Evolutionary conservation across 108 stramenopile genomes (phyloP).

Genomic region (Nitzschia palea): DNA sequence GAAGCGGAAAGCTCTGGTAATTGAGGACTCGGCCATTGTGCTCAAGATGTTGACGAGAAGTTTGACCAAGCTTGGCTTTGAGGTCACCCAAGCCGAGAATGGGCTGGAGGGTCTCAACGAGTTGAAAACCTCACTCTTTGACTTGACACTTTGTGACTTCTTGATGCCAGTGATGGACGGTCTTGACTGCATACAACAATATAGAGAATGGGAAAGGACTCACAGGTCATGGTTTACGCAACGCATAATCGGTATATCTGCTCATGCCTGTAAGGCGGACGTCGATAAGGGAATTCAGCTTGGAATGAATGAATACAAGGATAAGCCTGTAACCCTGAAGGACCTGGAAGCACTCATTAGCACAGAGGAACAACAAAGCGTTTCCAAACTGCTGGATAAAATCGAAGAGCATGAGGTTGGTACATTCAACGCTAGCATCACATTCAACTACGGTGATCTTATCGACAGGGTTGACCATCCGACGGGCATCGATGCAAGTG

Average conservation of each 20-base stretch:
- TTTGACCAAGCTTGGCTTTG: conserved; percentile 56
- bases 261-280: conserved; percentile 55
- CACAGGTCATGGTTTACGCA: conserved; percentile 41
- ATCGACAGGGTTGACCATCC: not conserved
- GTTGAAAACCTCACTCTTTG: conserved; percentile 39
- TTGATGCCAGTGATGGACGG: conserved; percentile 88
- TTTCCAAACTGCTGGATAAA: conserved; percentile 12
- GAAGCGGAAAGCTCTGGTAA: conserved; percentile 45
- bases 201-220: conserved; percentile 57
- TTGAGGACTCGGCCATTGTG: conserved; percentile 69
- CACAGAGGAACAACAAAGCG: conserved; percentile 10
- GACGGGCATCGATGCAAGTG: not conserved
- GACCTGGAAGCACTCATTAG: conserved; percentile 37
- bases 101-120: conserved; percentile 63
- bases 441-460: not conserved
- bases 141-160: conserved; percentile 51
- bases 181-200: conserved; percentile 68
- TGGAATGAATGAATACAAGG: conserved; percentile 59
- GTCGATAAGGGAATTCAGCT: conserved; percentile 42
- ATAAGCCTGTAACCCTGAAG: conserved; percentile 51
- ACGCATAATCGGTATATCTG: conserved; percentile 57
- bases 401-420: not conserved
- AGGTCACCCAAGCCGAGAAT: conserved; percentile 63
- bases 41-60: conserved; percentile 53
- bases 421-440: not conserved